Evolutionary conservation across 768 basidiomycete species (phyloP).

Genomic region (Podaxis pistillaris): DNA sequence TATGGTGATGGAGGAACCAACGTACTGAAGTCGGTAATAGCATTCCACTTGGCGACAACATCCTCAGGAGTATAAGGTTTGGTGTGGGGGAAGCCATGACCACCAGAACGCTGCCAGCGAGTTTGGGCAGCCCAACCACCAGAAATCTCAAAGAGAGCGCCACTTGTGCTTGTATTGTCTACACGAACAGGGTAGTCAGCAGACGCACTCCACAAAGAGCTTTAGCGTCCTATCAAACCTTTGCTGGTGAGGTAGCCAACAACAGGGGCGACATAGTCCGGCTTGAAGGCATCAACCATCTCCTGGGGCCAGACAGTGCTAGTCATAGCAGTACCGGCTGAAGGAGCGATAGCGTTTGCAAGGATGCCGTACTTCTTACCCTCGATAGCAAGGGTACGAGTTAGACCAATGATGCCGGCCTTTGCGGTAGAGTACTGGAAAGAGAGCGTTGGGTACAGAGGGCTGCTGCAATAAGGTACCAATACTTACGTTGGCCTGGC

Average conservation of each 20-base stretch:
- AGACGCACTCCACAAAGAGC: not conserved
- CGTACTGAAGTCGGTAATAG: constrained; percentile 83
- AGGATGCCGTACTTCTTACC: constrained; percentile 90
- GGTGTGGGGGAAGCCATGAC: constrained; percentile 83
- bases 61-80: constrained; percentile 77
- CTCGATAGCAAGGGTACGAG: constrained; percentile 88
- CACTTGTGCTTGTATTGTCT: constrained; percentile 74
- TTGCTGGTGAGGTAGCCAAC: constrained; percentile 88
- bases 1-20: constrained; percentile 3
- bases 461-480: not conserved
- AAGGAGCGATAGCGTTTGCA: constrained; percentile 84
- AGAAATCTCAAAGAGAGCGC: constrained; percentile 78
- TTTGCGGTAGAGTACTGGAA: constrained; percentile 87
- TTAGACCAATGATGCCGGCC: constrained; percentile 86
- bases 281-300: constrained; percentile 91
- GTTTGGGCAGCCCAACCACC: constrained; percentile 93
- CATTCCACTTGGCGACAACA: constrained; percentile 74
- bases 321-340: constrained; percentile 91
- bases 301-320: constrained; percentile 82
- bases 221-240: constrained; percentile 31
- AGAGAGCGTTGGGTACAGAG: constrained; percentile 6
- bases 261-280: constrained; percentile 89
- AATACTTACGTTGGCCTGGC: constrained; percentile 77
- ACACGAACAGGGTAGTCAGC: not conserved
- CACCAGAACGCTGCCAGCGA: constrained; percentile 90